Conservation (phyloP, 106 monocot species). For the Chionographis japonica region DNA sequence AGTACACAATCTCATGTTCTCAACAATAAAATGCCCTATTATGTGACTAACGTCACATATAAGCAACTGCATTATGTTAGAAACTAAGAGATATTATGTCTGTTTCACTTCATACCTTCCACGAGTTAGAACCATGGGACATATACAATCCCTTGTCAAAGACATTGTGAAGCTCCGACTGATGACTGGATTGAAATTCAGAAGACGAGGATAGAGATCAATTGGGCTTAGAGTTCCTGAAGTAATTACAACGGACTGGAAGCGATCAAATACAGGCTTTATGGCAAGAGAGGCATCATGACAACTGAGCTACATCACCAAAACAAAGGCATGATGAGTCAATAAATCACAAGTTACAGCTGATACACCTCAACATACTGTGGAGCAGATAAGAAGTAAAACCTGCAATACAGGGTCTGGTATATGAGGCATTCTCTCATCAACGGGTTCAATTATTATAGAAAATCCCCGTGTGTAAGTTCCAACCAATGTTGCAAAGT, state of each 20-base stretch:
- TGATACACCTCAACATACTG: conserved; percentile 4
- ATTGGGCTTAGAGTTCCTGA: conserved; percentile 99
- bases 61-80: conserved; percentile 6
- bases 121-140: conserved; percentile 99
- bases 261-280: conserved; percentile 95
- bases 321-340: conserved; percentile 1
- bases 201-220: conserved; percentile 90
- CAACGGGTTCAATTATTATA: conserved; percentile 94
- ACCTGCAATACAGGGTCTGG: conserved; percentile 97
- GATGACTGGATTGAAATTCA: conserved; percentile 95
- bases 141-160: conserved; percentile 95
- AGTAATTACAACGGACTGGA: conserved; percentile 93
- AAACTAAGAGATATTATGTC: not conserved
- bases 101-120: conserved; percentile 61
- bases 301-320: conserved; percentile 74
- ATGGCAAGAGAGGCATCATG: conserved; percentile 97
- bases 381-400: conserved; percentile 7
- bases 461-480: conserved; percentile 93
- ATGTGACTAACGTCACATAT: not conserved
- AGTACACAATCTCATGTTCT: too few relatives aligned
- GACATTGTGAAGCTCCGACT: conserved; percentile 98
- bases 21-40: not conserved
- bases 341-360: not conserved
- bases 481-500: conserved; percentile 96
- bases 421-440: conserved; percentile 97